Percentiles rank a stretch among this genome's conserved stretches.
These are phyloP conservation scores for Fusarium oligoseptatum DNA, from an alignment of 2,329 filamentous ascomycete genomes.

Conservation along the genomic window DNA sequence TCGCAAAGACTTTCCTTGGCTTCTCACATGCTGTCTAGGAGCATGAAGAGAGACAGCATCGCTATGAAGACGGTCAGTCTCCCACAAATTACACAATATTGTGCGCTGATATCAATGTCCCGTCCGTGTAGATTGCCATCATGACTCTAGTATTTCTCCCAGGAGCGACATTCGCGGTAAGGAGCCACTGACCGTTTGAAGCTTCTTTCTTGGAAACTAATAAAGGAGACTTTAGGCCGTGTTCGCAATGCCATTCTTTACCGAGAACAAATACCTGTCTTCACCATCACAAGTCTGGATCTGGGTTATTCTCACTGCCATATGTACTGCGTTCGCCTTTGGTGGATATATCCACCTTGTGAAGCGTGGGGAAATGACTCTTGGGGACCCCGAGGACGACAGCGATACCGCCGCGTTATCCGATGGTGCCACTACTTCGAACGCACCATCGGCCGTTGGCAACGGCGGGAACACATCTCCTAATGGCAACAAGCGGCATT, in stretches of 20 bases:
- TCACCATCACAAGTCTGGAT: background rate
- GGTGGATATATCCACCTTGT: background rate
- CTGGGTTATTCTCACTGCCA: background rate
- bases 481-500: background rate
- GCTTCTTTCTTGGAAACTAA: background rate
- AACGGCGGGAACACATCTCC: background rate
- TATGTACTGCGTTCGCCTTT: background rate
- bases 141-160: background rate
- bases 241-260: constrained; percentile 4
- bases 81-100: background rate
- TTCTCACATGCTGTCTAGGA: background rate
- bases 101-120: background rate
- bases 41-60: constrained; percentile 4
- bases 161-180: background rate
- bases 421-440: background rate
- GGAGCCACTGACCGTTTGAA: too few species aligned
- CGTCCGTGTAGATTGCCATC: background rate
- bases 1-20: background rate
- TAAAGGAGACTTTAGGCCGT: background rate
- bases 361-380: background rate
- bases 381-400: background rate
- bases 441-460: background rate
- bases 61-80: background rate
- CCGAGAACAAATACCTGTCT: background rate
- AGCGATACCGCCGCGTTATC: too few species aligned